Conservation (phyloP, 2,329 filamentous ascomycete species). For the Helotiales sp. region DNA sequence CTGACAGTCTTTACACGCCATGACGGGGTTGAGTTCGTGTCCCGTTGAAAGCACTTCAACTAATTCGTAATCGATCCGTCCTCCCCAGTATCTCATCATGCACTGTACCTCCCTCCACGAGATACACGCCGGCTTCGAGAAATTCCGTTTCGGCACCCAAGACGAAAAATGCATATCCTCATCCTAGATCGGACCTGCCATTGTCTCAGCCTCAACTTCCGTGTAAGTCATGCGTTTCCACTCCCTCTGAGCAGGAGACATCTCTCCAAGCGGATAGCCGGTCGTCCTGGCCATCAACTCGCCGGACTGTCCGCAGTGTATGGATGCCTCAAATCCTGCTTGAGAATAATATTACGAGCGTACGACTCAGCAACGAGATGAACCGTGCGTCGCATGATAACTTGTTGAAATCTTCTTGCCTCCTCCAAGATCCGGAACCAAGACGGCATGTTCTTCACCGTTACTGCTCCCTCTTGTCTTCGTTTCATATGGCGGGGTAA, state of each 20-base stretch:
- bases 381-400: conserved; percentile 22
- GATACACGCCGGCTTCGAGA: conserved; percentile 9
- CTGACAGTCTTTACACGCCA: background rate
- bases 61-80: background rate
- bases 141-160: conserved; percentile 7
- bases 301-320: conserved; percentile 16
- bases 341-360: conserved; percentile 16
- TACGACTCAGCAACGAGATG: conserved; percentile 24
- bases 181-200: conserved; percentile 6
- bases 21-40: too few relatives aligned
- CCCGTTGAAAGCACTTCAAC: background rate
- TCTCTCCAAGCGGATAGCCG: conserved; percentile 19
- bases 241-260: conserved; percentile 22
- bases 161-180: conserved; percentile 14
- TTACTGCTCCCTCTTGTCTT: conserved; percentile 14
- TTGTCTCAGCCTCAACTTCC: conserved; percentile 19
- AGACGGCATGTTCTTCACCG: conserved; percentile 22
- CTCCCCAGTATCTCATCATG: conserved; percentile 7
- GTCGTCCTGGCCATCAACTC: conserved; percentile 19
- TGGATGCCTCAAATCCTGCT: conserved; percentile 18
- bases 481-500: conserved; percentile 13
- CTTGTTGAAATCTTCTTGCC: conserved; percentile 23
- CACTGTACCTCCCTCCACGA: conserved; percentile 10
- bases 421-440: conserved; percentile 18
- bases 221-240: conserved; percentile 19